Evolutionary conservation across 768 basidiomycete species (phyloP).

Genomic region (Psilocybe sp.): DNA sequence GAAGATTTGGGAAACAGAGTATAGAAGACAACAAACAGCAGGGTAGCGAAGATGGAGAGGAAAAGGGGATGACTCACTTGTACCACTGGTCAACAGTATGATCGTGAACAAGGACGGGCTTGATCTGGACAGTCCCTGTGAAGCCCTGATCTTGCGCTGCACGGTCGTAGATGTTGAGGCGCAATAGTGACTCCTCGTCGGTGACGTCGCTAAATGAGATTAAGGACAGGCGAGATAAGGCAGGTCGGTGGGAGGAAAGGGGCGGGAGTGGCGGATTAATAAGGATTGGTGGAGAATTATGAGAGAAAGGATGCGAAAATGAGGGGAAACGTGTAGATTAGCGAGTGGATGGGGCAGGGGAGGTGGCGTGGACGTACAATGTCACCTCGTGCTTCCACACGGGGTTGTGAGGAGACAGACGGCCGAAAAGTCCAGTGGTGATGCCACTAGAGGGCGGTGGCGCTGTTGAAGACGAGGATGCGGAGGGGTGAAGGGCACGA

Average conservation of each 20-base stretch:
- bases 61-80: slow-evolving; percentile 58
- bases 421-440: slow-evolving; percentile 53
- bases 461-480: slow-evolving; percentile 21
- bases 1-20: slow-evolving; percentile 7
- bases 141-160: slow-evolving; percentile 81
- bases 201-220: slow-evolving; percentile 80
- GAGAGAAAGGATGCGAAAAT: no score
- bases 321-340: no score
- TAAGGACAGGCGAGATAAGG: slow-evolving; percentile 13
- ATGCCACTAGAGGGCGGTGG: slow-evolving; percentile 24
- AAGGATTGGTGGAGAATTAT: no score
- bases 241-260: slow-evolving; percentile 1
- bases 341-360: background rate
- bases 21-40: no score
- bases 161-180: slow-evolving; percentile 91
- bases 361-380: slow-evolving; percentile 68
- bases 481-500: slow-evolving; percentile 28
- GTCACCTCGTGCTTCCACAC: slow-evolving; percentile 99
- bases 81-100: slow-evolving; percentile 97
- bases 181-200: slow-evolving; percentile 77
- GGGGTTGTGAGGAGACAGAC: slow-evolving; percentile 79
- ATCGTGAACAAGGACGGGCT: slow-evolving; percentile 87
- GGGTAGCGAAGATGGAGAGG: slow-evolving; percentile 7
- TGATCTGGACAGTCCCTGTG: slow-evolving; percentile 88
- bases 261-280: background rate